These are phyloP conservation scores for Zygoascus hellenicus DNA, from an alignment of 1,139 yeast genomes.

Conservation along the genomic window DNA sequence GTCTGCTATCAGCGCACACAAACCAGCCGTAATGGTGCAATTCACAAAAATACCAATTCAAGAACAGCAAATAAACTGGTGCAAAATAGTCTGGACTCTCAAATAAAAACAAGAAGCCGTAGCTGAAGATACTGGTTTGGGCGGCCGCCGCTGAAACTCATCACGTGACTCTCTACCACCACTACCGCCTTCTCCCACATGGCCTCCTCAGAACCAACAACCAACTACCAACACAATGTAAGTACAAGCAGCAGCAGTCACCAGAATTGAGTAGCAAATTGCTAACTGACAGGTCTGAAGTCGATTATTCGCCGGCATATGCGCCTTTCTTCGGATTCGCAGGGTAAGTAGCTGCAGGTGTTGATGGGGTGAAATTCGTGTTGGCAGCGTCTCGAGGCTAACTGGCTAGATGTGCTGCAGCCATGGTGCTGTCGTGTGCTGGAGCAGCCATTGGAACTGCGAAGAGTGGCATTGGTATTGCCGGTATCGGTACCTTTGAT, in stretches of 20 bases:
- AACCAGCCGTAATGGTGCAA: too few species aligned
- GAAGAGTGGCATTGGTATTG: slow-evolving; percentile 96
- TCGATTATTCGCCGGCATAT: slow-evolving; percentile 72
- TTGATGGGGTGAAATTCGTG: too few species aligned
- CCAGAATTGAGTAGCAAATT: neutral
- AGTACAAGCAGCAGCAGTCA: neutral
- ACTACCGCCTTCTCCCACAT: neutral
- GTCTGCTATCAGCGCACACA: too few species aligned
- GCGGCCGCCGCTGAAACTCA: too few species aligned
- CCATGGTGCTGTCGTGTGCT: slow-evolving; percentile 81
- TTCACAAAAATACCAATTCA: too few species aligned
- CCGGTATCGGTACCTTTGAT: slow-evolving; percentile 95
- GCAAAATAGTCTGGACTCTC: too few species aligned
- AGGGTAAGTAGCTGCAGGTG: slow-evolving; percentile 46
- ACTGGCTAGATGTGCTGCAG: slow-evolving; percentile 64
- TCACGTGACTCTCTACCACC: too few species aligned
- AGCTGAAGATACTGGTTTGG: too few species aligned
- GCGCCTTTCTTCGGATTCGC: slow-evolving; percentile 97
- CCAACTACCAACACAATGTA: neutral
- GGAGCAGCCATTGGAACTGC: slow-evolving; percentile 99
- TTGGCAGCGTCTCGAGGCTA: neutral
- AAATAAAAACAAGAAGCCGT: too few species aligned
- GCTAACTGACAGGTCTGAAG: slow-evolving; percentile 26
- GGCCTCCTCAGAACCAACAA: neutral
- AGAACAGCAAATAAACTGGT: too few species aligned